These are phyloP conservation scores for Collybiopsis confluens DNA, from an alignment of 768 basidiomycete genomes.

Conservation along the genomic window DNA sequence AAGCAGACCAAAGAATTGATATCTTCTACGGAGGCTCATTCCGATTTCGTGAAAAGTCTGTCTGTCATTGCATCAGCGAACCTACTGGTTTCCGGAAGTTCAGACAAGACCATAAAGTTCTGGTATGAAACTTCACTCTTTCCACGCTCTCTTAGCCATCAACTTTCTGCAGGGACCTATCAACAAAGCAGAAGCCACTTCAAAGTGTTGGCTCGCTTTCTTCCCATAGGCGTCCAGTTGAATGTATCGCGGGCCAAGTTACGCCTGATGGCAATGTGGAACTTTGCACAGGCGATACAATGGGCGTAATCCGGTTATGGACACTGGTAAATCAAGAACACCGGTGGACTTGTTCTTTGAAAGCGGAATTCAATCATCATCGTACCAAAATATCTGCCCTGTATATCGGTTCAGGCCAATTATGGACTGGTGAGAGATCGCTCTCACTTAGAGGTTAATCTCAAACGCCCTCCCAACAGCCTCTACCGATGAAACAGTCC, in stretches of 20 bases:
- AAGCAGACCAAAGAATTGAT: slow-evolving; percentile 65
- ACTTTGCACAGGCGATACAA: slow-evolving; percentile 85
- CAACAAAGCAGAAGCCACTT: slow-evolving; percentile 33
- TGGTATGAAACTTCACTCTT: slow-evolving; percentile 53
- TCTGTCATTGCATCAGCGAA: slow-evolving; percentile 61
- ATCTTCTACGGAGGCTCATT: slow-evolving; percentile 72
- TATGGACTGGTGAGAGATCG: slow-evolving; percentile 76
- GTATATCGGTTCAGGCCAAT: slow-evolving; percentile 54
- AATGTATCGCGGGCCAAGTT: slow-evolving; percentile 59
- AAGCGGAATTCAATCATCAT: slow-evolving; percentile 63
- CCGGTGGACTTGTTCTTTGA: slow-evolving; percentile 48
- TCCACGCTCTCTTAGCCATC: background rate
- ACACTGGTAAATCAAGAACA: slow-evolving; percentile 44
- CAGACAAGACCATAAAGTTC: slow-evolving; percentile 83
- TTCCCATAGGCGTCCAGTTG: slow-evolving; percentile 85
- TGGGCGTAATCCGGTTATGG: slow-evolving; percentile 89
- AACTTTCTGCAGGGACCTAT: slow-evolving; percentile 53
- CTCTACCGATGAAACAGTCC: slow-evolving; percentile 84
- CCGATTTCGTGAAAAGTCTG: slow-evolving; percentile 88
- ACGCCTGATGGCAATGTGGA: slow-evolving; percentile 41
- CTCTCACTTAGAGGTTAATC: background rate
- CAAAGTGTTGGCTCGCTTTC: slow-evolving; percentile 65
- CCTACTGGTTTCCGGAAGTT: slow-evolving; percentile 80
- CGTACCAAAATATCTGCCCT: slow-evolving; percentile 83
- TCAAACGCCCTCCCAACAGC: slow-evolving; percentile 40